These are phyloP conservation scores for Stylonectria norvegica DNA, from an alignment of 2,329 filamentous ascomycete genomes.

Conservation along the genomic window DNA sequence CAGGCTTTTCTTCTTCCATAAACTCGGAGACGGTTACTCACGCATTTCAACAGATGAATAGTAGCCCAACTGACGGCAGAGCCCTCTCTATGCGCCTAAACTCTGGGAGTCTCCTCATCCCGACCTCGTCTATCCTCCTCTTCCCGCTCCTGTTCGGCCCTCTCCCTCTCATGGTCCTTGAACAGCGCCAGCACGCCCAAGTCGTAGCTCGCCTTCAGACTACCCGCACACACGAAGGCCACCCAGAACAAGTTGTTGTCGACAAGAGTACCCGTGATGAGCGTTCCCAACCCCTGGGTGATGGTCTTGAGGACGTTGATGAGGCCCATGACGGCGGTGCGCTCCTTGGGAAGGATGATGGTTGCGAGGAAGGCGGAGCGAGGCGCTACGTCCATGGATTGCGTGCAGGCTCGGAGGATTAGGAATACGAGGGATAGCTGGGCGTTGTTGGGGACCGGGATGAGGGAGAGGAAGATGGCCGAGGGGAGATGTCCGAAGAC, in stretches of 20 bases:
- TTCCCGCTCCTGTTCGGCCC: background rate
- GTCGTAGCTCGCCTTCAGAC: constrained; percentile 60
- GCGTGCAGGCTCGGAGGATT: constrained; percentile 57
- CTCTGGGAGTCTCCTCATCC: no score
- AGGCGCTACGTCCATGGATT: constrained; percentile 69
- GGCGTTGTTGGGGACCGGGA: constrained; percentile 54
- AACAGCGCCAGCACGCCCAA: constrained; percentile 47
- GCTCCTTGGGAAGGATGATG: constrained; percentile 59
- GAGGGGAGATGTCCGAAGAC: constrained; percentile 72
- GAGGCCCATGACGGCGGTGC: constrained; percentile 68
- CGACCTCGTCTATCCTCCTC: constrained; percentile 5
- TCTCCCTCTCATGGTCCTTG: constrained; percentile 17
- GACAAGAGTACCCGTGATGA: constrained; percentile 62
- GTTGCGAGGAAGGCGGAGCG: constrained; percentile 67
- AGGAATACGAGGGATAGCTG: constrained; percentile 57
- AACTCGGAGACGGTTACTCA: no score
- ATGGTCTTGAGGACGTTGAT: constrained; percentile 68
- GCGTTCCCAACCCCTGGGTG: constrained; percentile 58
- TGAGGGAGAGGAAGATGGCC: constrained; percentile 59
- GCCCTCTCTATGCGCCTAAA: no score
- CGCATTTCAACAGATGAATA: no score
- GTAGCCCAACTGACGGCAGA: no score
- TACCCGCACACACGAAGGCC: constrained; percentile 60
- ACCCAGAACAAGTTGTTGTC: constrained; percentile 56
- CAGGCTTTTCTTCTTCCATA: no score